These are phyloP conservation scores for Gonapodya sp. DNA, from an alignment of 192 early-diverging fungal species.

Conservation along the genomic window DNA sequence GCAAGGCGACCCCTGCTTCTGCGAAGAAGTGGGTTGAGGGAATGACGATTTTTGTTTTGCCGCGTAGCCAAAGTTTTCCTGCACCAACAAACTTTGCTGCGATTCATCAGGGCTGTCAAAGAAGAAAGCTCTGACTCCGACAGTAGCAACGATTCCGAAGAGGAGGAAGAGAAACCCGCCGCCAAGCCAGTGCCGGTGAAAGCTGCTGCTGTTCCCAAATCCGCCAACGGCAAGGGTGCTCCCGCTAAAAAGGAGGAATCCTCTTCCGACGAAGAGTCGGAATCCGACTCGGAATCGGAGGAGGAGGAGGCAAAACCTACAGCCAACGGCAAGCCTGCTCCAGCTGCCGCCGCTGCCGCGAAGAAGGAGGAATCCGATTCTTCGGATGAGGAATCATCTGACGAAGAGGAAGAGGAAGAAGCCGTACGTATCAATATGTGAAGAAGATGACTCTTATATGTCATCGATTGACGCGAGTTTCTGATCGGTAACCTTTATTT, in stretches of 20 bases:
- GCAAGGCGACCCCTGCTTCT: slow-evolving; percentile 4
- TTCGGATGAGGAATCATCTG: slow-evolving; percentile 22
- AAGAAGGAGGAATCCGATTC: slow-evolving; percentile 24
- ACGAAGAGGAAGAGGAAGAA: slow-evolving; percentile 15
- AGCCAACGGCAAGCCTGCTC: neutral
- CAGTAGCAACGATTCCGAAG: slow-evolving; percentile 29
- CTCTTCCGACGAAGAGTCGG: slow-evolving; percentile 12
- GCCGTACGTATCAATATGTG: slow-evolving; percentile 26
- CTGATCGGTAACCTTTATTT: slow-evolving; percentile 39
- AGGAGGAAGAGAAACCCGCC: slow-evolving; percentile 23
- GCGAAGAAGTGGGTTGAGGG: slow-evolving; percentile 16
- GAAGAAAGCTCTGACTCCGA: slow-evolving; percentile 21
- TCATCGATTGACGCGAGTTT: slow-evolving; percentile 22
- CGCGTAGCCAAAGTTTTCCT: slow-evolving; percentile 21
- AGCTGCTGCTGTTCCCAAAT: slow-evolving; percentile 14
- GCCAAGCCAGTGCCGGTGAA: slow-evolving; percentile 13
- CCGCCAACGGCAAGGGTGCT: slow-evolving; percentile 24
- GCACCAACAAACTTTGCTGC: slow-evolving; percentile 26
- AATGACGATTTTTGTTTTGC: slow-evolving; percentile 16
- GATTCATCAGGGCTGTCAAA: slow-evolving; percentile 19
- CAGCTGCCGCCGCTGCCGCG: slow-evolving; percentile 16
- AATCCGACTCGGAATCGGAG: slow-evolving; percentile 20
- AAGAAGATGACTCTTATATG: slow-evolving; percentile 14
- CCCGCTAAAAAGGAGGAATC: slow-evolving; percentile 21
- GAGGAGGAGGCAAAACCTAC: slow-evolving; percentile 14